Base-by-base conservation (phyloP, 208 protist species). In the Lotmaria passim region DNA sequence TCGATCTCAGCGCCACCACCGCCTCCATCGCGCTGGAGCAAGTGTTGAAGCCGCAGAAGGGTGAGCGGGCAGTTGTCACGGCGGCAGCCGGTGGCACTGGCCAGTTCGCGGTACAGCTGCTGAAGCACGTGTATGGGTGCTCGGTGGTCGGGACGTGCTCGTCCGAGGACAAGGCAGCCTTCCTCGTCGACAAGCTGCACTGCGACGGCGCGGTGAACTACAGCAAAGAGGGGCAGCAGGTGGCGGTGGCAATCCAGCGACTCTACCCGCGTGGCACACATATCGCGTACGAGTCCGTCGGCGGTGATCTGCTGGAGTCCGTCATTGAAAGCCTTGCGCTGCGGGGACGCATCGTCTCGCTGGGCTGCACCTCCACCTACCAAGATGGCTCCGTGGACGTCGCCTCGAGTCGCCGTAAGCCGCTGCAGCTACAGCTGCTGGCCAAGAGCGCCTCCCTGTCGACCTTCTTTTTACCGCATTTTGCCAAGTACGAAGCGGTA, bases 221-320 rank as follows among this genome's bases (percentile, higher is more conserved):
- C 69, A 75, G 53, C 33, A 28, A 15, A 38, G 55, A 44, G n/a
- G 38, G 58, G 23, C 26, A 28, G 30, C 52, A 21, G 21, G 71
- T 58, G 26, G 69, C 30, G 39, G 63, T 73, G 26, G 61, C 68
- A 21, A 77, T 64, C 33, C 57, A 38, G 38, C 56, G 30, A 14
- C 41, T 79, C 50, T 88, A 75, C 59, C 88, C 86, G 21, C 83
- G 63, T n/a, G 94, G 94, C n/a, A 74, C 89, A 30, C 89, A 94
- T 50, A 46, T 97, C 50, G 90, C 90, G 39, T 98, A 97, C 81
- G 94, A 98, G 79, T 93, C 87, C 5, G 92, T 98, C 14, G 94
- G 94, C n/a, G 94, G 94, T 17, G 76, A 80, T 12, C 82, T 89
- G 34, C 84, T 97, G 26, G 81, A 98, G 12, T 63, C 63, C 14